A percentile compares a stretch with the other conserved stretches of the same genome.
phyloP scores from a whole-genome alignment of 129 eudicot genomes.

The Escallonia rubra region DNA sequence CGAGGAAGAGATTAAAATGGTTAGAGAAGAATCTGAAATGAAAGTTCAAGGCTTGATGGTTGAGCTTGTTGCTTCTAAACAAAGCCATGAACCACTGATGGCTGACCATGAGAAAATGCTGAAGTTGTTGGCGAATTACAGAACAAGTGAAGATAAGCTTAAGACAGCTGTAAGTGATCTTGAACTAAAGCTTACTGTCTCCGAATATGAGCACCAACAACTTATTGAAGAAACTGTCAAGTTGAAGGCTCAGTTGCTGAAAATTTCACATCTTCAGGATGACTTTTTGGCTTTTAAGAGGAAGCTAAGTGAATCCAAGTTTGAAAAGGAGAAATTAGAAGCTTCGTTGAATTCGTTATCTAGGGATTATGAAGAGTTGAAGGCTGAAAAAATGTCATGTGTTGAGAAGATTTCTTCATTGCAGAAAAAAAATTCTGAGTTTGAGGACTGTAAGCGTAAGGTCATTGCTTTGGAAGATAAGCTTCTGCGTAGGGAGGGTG shows the following conservation, averaged over 20 bases:
- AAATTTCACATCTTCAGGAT: conserved; percentile 41
- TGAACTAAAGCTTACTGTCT: conserved; percentile 66
- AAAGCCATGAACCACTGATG: conserved; percentile 32
- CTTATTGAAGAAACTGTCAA: conserved; percentile 47
- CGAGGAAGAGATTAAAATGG: conserved; percentile 35
- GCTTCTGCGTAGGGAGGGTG: conserved; percentile 43
- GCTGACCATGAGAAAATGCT: conserved; percentile 42
- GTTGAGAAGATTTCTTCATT: conserved; percentile 31
- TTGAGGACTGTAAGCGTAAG: conserved; percentile 45
- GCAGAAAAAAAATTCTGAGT: conserved; percentile 32
- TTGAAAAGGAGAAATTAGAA: conserved; percentile 53
- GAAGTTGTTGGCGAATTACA: conserved; percentile 42
- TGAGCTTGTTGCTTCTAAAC: conserved; percentile 36
- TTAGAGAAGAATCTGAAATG: conserved; percentile 35
- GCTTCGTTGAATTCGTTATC: conserved; percentile 30
- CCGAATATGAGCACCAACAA: conserved; percentile 64
- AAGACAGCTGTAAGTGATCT: conserved; percentile 59
- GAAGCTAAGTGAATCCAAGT: conserved; percentile 32
- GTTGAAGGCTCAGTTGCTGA: conserved; percentile 51
- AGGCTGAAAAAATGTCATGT: conserved; percentile 38
- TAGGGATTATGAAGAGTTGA: conserved; percentile 41
- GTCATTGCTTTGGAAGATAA: conserved; percentile 46
- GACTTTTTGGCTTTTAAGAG: conserved; percentile 39
- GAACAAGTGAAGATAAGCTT: conserved; percentile 54
- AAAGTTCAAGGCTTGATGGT: conserved; percentile 33